Evolutionary conservation across 2,329 filamentous ascomycete genomes (phyloP), one percentile per base, ranked within the genome.

Genomic region (Exophiala sp.): DNA sequence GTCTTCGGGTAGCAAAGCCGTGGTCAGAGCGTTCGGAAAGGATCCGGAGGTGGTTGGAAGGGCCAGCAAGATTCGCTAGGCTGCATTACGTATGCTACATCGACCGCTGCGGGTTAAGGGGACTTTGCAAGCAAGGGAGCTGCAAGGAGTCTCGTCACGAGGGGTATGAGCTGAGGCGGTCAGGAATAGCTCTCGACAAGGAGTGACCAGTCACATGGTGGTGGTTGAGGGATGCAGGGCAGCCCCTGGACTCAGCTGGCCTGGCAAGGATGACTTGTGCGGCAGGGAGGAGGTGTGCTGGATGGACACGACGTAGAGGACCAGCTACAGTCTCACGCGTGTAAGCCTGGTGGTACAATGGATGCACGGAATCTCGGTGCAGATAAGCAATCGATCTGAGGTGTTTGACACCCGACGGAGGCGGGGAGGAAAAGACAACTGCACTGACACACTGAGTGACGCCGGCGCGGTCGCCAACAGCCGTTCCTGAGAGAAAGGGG

Each of bases 151-250:
- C 19, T 41, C 22, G 38, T 23, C 19, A 41, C 19, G 38, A 24
- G 22, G 34, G 35, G 37, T 37, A 21, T 19, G 39, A 43, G 6
- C 9, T 23, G 46, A 43, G 47, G 54, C 54, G 54, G 54, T 56
- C 54, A 51, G 43, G 16, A 41, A 43, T 16, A n/a, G 9, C 27
- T 29, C 23, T 21, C 14, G 16, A 18, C 18, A 42, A n/a, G n/a
- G 37, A 18, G 44, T 49, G 54, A 56, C 54, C 43, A 51, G 54
- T 56, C 54, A 56, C 22, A 49, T 53, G 45, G 22, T 30, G 45
- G 22, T 30, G 22, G 14, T 8, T 23, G 11, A 23, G n/a, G n/a
- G 27, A 37, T 35, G 43, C 43, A 38, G 38, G 38, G 42, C 14
- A 29, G 16, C 37, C 37, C 34, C 13, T 21, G 10, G 13, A 41